Base-by-base conservation (phyloP, 2,329 filamentous ascomycete species). In the Teratosphaeria destructans region DNA sequence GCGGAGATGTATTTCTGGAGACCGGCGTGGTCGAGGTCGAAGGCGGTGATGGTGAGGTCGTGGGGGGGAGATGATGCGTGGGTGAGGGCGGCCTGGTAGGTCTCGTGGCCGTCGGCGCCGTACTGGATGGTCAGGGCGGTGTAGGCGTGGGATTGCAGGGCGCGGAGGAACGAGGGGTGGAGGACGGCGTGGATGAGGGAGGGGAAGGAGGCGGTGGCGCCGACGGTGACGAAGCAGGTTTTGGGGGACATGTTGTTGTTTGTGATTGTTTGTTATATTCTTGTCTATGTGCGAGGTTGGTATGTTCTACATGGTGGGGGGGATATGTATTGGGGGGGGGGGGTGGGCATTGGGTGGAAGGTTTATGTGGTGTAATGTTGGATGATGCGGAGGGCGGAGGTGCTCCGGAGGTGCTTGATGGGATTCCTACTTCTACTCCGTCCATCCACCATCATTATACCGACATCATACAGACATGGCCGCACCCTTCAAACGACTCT, bases 121-220 rank as follows among this genome's bases (percentile, higher is more conserved):
- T 91, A 93, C 71, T 99, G 94, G 12, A 97, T 74, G 4, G 84
- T 78, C 5, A 97, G 78, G 61, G 87, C 77, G 0, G 86, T 89
- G 74, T 89, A 96, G 53, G 81, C 80, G 11, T 81, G 73, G 2
- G 75, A 68, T 11, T 72, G 69, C 12, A 97, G 80, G 5, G 80
- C 78, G 5, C 77, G 65, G 62, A 95, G 78, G 69, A 94, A 92
- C 0, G 73, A 66, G 0, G 81, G 75, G 19, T 80, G 76, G 5
- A 95, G 76, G 11, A 87, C 82, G 35, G 86, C 82, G 52, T 80
- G 75, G 59, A 96, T 81, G 2, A 99, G 82, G 6, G 79, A 74
- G 57, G 81, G 79, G 74, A 99, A 99, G 23, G 87, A 83, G 16
- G 92, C 91, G 0, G 93, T 99, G 5, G 94, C 93, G 59, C 94